phyloP scores from a whole-genome alignment of 2,329 filamentous ascomycete species.

The Metarhizium rileyi region DNA sequence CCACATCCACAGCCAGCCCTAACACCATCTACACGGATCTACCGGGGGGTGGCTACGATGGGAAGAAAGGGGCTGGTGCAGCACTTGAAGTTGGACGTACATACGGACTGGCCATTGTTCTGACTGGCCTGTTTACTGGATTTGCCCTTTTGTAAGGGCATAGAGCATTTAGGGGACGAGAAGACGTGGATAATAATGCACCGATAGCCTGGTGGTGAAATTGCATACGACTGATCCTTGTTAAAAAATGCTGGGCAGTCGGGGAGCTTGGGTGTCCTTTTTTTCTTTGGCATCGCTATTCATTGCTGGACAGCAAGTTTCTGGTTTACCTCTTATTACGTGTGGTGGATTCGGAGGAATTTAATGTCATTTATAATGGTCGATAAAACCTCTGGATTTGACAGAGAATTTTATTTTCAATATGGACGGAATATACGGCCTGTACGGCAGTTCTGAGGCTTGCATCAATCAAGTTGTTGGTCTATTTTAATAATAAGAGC shows the following conservation, averaged over 20 bases:
- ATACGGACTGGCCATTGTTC: conserved; percentile 28
- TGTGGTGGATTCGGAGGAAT: background rate
- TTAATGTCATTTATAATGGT: conserved; percentile 1
- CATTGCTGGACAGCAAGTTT: background rate
- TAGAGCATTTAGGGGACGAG: conserved; percentile 1
- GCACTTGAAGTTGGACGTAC: conserved; percentile 25
- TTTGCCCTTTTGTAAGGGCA: conserved; percentile 29
- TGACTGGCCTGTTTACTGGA: conserved; percentile 29
- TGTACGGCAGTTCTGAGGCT: no score
- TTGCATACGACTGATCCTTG: background rate
- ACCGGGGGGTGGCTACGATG: conserved; percentile 10
- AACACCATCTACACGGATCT: conserved; percentile 10
- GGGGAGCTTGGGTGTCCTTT: background rate
- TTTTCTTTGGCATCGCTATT: background rate
- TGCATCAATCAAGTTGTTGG: no score
- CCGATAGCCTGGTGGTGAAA: background rate
- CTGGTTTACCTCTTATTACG: background rate
- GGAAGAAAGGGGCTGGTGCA: conserved; percentile 18
- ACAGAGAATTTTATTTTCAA: background rate
- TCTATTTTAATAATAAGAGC: no score
- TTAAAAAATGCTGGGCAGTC: background rate
- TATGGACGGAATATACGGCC: background rate
- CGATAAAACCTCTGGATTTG: background rate
- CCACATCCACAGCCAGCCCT: conserved; percentile 28
- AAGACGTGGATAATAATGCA: background rate